Evolutionary conservation across 768 basidiomycete species (phyloP).

Genomic region (Trametes coccinea): DNA sequence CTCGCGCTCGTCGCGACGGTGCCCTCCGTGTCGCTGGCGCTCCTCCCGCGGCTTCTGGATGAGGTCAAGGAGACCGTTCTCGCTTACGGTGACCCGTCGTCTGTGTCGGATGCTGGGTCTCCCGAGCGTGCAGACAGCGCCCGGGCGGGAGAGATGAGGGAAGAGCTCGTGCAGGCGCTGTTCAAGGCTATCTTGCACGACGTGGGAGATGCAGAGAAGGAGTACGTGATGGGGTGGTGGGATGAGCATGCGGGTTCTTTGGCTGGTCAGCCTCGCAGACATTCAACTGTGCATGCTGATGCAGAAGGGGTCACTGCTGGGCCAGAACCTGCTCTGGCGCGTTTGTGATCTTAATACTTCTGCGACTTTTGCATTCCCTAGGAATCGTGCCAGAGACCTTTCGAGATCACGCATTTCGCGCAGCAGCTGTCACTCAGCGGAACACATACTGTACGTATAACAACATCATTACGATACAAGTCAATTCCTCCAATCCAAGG

Average conservation of each 20-base stretch:
- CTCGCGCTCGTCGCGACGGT: constrained; percentile 66
- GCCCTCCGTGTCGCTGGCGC: constrained; percentile 55
- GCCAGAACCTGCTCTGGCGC: no score
- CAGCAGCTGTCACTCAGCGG: no score
- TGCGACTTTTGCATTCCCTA: no score
- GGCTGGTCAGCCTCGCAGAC: not conserved
- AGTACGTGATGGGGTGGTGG: constrained; percentile 74
- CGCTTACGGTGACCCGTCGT: not conserved
- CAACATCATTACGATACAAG: no score
- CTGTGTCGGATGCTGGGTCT: not conserved
- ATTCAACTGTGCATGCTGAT: no score
- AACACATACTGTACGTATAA: no score
- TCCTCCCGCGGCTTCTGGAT: constrained; percentile 58
- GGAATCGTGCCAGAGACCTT: no score
- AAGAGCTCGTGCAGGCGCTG: constrained; percentile 55
- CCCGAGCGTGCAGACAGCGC: not conserved
- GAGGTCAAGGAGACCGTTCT: constrained; percentile 36
- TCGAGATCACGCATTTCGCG: no score
- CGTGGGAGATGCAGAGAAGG: constrained; percentile 71
- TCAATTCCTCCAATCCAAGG: no score
- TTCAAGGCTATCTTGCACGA: constrained; percentile 64
- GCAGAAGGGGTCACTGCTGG: no score
- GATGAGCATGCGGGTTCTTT: constrained; percentile 40
- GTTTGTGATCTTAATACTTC: no score
- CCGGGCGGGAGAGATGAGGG: constrained; percentile 23